Evolutionary conservation across 192 early-diverging fungal species (phyloP).

Genomic region (Coemansia sp.): DNA sequence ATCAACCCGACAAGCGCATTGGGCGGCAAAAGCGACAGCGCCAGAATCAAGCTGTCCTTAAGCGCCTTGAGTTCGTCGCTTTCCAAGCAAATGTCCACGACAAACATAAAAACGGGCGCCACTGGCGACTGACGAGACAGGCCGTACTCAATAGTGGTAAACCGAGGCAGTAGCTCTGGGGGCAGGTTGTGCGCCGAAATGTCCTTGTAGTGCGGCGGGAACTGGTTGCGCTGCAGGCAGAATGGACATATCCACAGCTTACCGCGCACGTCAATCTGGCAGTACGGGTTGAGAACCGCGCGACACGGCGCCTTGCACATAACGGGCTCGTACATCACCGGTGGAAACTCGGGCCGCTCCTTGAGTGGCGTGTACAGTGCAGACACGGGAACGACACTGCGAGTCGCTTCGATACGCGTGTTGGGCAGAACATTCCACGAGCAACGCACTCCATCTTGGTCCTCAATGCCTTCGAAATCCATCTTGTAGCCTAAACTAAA

Average conservation of each 20-base stretch:
- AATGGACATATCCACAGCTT: conserved; percentile 99
- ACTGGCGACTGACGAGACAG: conserved; percentile 79
- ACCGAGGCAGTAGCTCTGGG: conserved; percentile 85
- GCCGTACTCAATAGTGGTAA: conserved; percentile 96
- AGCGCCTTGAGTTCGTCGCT: conserved; percentile 94
- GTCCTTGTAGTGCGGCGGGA: conserved; percentile 97
- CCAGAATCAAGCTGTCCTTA: conserved; percentile 89
- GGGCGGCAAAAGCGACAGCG: conserved; percentile 86
- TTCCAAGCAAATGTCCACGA: conserved; percentile 96
- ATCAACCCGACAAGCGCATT: conserved; percentile 93
- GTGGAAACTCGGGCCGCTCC: conserved; percentile 78
- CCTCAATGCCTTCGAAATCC: conserved; percentile 88
- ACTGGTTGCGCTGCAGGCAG: conserved; percentile 93
- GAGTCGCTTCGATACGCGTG: conserved; percentile 90
- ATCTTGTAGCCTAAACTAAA: conserved; percentile 40
- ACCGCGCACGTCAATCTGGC: conserved; percentile 94
- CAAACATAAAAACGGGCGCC: conserved; percentile 94
- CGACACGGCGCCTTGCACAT: conserved; percentile 93
- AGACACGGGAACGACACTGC: conserved; percentile 91
- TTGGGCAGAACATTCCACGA: conserved; percentile 98
- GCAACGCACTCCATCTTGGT: conserved; percentile 91
- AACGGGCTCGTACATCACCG: conserved; percentile 96
- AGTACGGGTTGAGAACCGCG: conserved; percentile 96
- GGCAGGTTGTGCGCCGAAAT: conserved; percentile 90
- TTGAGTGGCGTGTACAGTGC: conserved; percentile 93